Evolutionary conservation across 345 rosid species (phyloP), one percentile per base, ranked within the genome.

Genomic region (Barbarea vulgaris): DNA sequence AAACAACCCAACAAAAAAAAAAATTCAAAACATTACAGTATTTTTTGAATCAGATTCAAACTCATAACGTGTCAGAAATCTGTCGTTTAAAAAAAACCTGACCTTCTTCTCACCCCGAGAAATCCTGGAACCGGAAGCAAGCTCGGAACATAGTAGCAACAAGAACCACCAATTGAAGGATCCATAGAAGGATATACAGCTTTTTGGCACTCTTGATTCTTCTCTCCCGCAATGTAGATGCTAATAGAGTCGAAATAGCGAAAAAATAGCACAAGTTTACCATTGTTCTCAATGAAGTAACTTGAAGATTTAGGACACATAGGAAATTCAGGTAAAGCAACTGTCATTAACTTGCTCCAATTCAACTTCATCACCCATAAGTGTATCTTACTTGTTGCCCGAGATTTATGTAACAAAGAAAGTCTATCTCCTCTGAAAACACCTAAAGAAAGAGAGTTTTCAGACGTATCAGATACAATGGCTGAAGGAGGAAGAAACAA

Each of bases 401-500:
- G n/a, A 0, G 51, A 27, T 13, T 24, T 18, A 24, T 59, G 67
- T 4, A 71, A 24, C 37, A 60, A 17, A 17, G 47, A 61, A 18
- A 71, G 46, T 14, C 9, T 0, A 33, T 60, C 59, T 60, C 58
- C 75, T 47, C 36, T 14, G 51, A 33, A 60, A 60, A 71, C n/a
- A 24, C 50, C 57, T 48, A 65, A 25, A 36, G 52, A 24, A 14
- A 62, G 7, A 41, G 17, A 14, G 14, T 37, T 37, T 14, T 39
- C 50, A 30, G 14, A 61, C 3, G 7, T 61, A 3, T 25, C 2
- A 21, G 66, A 37, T 13, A 12, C 66, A 62, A 14, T 19, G 17
- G 17, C n/a, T 14, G 69, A 25, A 60, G 76, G 69, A 52, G 69
- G 63, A 52, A 63, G 62, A 37, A 28, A 51, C 69, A 63, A 52